Evolutionary conservation across 441 rosid species (phyloP), one percentile per base, ranked within the genome.

Genomic region (Pelargonium citronellum): DNA sequence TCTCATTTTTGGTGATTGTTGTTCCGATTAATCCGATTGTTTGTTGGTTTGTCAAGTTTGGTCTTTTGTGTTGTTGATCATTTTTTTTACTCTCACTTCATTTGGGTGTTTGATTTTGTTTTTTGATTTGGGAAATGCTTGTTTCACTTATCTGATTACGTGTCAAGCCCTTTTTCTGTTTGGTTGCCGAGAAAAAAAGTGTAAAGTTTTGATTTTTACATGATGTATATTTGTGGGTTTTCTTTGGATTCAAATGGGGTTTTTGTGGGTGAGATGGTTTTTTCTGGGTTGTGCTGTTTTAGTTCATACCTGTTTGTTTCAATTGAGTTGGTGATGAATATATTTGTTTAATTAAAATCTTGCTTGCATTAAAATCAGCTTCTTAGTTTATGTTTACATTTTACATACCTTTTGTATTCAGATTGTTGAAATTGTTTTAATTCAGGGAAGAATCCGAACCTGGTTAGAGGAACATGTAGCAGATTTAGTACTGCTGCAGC

Each of bases 401-500:
- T 57, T 55, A 17, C 22, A 17, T 20, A 2, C 12, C 27, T 7
- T 57, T 57, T 8, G 63, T 24, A 57, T 19, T 57, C 22, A 37
- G 41, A 37, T 57, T 17, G 4, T 2, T 19, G 63, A 57, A 57
- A 20, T 12, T 66, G 37, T 13, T 74, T 69, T 71, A 74, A 8
- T 67, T 15, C 79, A 86, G 91, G 82, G 44, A 73, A 44, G 76
- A 79, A 65, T 64, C 34, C 69, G 19, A 37, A 72, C 68, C 37
- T 37, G 30, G 72, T 71, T 64, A 71, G 73, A 51, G 51, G 74
- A 15, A 63, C 73, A 68, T 15, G 24, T 3, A 17, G 22, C 37
- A 67, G 80, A 67, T 80, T 73, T 66, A 69, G 82, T 71, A 82
- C 83, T 11, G 74, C 78, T 46, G 73, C 83, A 7, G 79, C 64